phyloP scores from a whole-genome alignment of 2,329 filamentous ascomycete species.

The Thielaviopsis ethacetica region DNA sequence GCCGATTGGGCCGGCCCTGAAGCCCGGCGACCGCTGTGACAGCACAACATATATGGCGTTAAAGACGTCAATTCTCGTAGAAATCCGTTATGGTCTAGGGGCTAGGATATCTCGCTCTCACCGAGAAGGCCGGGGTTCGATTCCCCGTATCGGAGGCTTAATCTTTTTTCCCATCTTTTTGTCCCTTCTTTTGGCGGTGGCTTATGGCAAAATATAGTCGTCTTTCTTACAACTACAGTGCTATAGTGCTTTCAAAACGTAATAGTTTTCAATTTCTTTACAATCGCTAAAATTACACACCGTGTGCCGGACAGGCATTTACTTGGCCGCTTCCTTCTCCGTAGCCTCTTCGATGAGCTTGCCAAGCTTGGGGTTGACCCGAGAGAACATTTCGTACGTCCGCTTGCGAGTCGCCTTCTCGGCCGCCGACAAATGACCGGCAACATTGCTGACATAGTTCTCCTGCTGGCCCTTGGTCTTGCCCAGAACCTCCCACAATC shows the following conservation, averaged over 20 bases:
- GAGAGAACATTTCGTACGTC: conserved; percentile 44
- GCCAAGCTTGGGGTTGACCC: conserved; percentile 38
- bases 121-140: conserved; percentile 15
- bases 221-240: no score
- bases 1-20: no score
- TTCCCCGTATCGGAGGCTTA: conserved; percentile 13
- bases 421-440: conserved; percentile 38
- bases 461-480: conserved; percentile 39
- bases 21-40: no score
- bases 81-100: conserved; percentile 12
- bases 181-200: no score
- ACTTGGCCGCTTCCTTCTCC: conserved; percentile 1
- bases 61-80: no score
- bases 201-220: no score
- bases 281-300: no score
- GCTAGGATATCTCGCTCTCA: conserved; percentile 13
- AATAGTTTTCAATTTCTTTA: no score
- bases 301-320: no score
- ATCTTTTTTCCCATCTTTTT: no score
- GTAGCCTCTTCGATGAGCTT: conserved; percentile 15
- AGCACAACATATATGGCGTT: no score
- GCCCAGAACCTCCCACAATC: conserved; percentile 33
- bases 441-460: conserved; percentile 42
- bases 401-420: conserved; percentile 36
- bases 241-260: no score